Evolutionary conservation across 495 filamentous ascomycete species (phyloP).

Genomic region (Terfezia boudieri): DNA sequence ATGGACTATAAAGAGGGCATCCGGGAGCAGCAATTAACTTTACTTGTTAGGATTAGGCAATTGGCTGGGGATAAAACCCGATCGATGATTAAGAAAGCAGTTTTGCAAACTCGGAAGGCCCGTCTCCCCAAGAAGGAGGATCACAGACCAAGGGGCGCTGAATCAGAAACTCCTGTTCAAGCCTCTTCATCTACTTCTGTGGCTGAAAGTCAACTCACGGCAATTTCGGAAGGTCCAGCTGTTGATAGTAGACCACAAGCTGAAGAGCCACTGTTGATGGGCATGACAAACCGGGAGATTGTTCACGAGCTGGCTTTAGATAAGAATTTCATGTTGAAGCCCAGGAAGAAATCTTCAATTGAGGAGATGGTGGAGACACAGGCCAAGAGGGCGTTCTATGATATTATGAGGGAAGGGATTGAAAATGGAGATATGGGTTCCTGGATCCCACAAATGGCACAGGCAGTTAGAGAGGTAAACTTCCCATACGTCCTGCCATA

Average conservation of each 20-base stretch:
- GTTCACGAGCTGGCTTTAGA: slow-evolving; percentile 87
- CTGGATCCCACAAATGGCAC: slow-evolving; percentile 68
- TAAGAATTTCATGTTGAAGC: slow-evolving; percentile 43
- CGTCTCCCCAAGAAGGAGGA: slow-evolving; percentile 50
- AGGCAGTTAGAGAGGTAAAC: slow-evolving; percentile 20
- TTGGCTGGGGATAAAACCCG: slow-evolving; percentile 72
- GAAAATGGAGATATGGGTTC: slow-evolving; percentile 44
- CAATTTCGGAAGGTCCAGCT: slow-evolving; percentile 19
- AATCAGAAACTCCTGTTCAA: slow-evolving; percentile 20
- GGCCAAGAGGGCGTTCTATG: slow-evolving; percentile 41
- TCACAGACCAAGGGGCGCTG: slow-evolving; percentile 32
- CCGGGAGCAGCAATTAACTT: slow-evolving; percentile 70
- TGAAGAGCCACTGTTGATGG: slow-evolving; percentile 22
- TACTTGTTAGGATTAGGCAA: slow-evolving; percentile 73
- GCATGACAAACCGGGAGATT: slow-evolving; percentile 45
- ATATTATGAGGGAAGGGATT: slow-evolving; percentile 53
- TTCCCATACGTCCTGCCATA: neutral
- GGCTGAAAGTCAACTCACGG: neutral
- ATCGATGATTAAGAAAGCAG: slow-evolving; percentile 57
- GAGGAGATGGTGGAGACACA: slow-evolving; percentile 24
- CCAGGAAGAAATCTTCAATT: slow-evolving; percentile 27
- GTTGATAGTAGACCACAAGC: slow-evolving; percentile 22
- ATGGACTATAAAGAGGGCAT: slow-evolving; percentile 85
- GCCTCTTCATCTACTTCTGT: slow-evolving; percentile 1
- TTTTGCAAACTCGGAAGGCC: slow-evolving; percentile 54